phyloP scores from a whole-genome alignment of 2,329 filamentous ascomycete species.

The Fusarium setosum region DNA sequence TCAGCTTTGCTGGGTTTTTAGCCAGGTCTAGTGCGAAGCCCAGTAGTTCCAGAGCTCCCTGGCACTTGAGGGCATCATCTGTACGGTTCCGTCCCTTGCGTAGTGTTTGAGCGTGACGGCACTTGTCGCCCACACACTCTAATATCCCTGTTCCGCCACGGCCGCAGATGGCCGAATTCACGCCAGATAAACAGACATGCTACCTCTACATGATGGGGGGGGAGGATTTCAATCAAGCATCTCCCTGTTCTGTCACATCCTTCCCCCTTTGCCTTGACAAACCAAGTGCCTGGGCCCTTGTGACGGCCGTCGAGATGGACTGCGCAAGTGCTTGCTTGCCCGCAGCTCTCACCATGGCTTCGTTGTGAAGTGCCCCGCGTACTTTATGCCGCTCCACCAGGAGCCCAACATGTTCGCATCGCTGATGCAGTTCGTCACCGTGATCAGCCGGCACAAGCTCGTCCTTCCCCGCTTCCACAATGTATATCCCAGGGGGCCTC shows the following conservation, averaged over 20 bases:
- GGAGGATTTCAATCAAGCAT: constrained; percentile 22
- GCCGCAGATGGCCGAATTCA: constrained; percentile 41
- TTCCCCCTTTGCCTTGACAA: constrained; percentile 6
- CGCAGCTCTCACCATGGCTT: constrained; percentile 58
- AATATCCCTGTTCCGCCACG: constrained; percentile 30
- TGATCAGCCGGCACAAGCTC: constrained; percentile 68
- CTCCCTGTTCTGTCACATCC: constrained; percentile 3
- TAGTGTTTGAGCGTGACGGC: constrained; percentile 38
- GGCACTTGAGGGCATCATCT: constrained; percentile 20
- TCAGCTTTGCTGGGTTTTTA: constrained; percentile 35
- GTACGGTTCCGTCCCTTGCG: constrained; percentile 19
- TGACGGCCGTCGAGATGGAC: constrained; percentile 40
- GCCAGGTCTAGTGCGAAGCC: constrained; percentile 31
- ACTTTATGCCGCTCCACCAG: constrained; percentile 58
- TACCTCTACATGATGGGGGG: constrained; percentile 7
- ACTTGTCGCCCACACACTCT: constrained; percentile 35
- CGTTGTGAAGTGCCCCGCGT: constrained; percentile 66
- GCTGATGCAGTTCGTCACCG: constrained; percentile 56
- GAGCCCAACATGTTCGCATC: constrained; percentile 61
- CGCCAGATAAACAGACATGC: constrained; percentile 28
- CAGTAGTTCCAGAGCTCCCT: constrained; percentile 32
- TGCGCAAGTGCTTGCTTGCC: constrained; percentile 43
- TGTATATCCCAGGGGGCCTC: constrained; percentile 54
- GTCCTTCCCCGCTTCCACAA: constrained; percentile 68
- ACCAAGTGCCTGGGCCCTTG: constrained; percentile 22